A percentile compares a stretch with the other conserved stretches of the same genome.
These are phyloP conservation scores for Neonectria faginata DNA, from an alignment of 2,329 filamentous ascomycete genomes.

Conservation along the genomic window DNA sequence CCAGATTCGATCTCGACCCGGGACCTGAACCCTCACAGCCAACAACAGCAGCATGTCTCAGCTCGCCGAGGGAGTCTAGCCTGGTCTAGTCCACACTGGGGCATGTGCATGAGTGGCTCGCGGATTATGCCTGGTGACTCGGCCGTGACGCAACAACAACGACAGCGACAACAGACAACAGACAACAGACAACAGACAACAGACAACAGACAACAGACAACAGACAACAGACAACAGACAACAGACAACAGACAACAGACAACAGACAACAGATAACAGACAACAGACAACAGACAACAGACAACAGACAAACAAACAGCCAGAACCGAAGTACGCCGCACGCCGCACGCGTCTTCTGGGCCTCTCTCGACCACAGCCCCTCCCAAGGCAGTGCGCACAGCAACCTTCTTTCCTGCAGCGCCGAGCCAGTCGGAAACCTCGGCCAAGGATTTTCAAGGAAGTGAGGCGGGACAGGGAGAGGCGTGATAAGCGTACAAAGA, in stretches of 20 bases:
- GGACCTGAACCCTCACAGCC: conserved; percentile 1
- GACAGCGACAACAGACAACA: neutral
- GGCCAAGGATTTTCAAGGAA: neutral
- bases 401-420: neutral
- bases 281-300: neutral
- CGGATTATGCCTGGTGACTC: conserved; percentile 27
- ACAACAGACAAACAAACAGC: neutral
- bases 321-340: neutral
- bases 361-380: neutral
- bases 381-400: neutral
- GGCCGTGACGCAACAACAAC: conserved; percentile 33
- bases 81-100: neutral
- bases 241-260: neutral
- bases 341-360: neutral
- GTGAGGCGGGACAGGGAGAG: neutral
- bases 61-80: neutral
- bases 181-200: neutral
- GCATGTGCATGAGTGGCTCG: neutral
- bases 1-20: conserved; percentile 5
- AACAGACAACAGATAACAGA: neutral
- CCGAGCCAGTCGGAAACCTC: neutral
- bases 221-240: neutral
- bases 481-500: neutral
- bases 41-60: neutral
- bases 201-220: neutral